phyloP scores from a whole-genome alignment of 1,284 basidiomycete genomes.

The Cryptococcus maquisensis region DNA sequence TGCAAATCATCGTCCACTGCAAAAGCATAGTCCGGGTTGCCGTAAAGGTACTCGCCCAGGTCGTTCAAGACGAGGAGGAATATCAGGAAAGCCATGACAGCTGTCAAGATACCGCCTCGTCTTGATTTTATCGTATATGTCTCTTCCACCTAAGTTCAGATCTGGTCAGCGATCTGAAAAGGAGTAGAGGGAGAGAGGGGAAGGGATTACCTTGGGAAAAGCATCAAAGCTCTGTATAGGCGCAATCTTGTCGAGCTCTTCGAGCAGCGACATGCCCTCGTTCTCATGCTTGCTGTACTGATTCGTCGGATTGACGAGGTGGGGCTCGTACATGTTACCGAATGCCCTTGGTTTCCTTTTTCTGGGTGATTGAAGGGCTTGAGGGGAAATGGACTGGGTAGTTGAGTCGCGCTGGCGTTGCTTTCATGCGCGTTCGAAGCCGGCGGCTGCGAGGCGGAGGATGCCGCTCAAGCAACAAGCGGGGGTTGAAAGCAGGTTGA shows the following conservation, averaged over 20 bases:
- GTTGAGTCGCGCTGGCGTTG: too few species aligned
- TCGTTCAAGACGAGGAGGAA: slow-evolving; percentile 61
- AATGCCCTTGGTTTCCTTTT: too few species aligned
- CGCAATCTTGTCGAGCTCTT: slow-evolving; percentile 48
- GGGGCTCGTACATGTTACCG: slow-evolving; percentile 35
- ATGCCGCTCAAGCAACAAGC: too few species aligned
- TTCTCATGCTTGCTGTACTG: slow-evolving; percentile 16
- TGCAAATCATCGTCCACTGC: slow-evolving; percentile 65
- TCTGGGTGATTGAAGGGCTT: too few species aligned
- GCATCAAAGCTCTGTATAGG: slow-evolving; percentile 55
- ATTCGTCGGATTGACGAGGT: slow-evolving; percentile 25
- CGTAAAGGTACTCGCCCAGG: slow-evolving; percentile 82
- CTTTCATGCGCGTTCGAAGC: too few species aligned
- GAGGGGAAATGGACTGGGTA: too few species aligned
- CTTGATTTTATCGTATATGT: slow-evolving; percentile 82
- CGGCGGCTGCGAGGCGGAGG: too few species aligned
- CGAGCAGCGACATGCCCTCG: slow-evolving; percentile 30
- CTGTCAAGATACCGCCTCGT: slow-evolving; percentile 80
- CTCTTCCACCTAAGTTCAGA: slow-evolving; percentile 57
- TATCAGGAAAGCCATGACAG: slow-evolving; percentile 69
- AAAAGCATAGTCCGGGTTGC: slow-evolving; percentile 82
- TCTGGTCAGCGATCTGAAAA: background rate
- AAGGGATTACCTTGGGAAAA: slow-evolving; percentile 63
- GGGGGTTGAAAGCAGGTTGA: too few species aligned
- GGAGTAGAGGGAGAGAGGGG: background rate